phyloP scores from a whole-genome alignment of 1,139 yeast species.

The Hyphopichia khmerensis region DNA sequence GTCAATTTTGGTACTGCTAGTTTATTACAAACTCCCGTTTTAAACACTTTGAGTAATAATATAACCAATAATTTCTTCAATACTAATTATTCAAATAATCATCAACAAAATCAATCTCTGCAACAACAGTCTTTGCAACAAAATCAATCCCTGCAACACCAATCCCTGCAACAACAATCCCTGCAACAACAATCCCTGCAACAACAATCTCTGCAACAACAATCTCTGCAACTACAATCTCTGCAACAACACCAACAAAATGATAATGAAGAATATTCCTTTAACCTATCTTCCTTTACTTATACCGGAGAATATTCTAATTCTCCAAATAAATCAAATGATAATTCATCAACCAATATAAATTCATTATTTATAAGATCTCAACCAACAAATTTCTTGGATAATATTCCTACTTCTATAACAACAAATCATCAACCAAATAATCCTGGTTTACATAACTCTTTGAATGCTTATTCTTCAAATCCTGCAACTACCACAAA shows the following conservation, averaged over 20 bases:
- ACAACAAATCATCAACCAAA: slow-evolving; percentile 10
- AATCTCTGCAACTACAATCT: background rate
- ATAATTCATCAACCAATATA: slow-evolving; percentile 20
- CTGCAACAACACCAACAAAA: background rate
- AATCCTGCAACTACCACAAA: slow-evolving; percentile 42
- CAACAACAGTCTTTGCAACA: background rate
- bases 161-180: background rate
- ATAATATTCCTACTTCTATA: slow-evolving; percentile 5
- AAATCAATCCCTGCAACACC: background rate
- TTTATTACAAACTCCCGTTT: slow-evolving; percentile 31
- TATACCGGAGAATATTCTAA: slow-evolving; percentile 13
- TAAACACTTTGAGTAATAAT: slow-evolving; percentile 28
- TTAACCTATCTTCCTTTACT: slow-evolving; percentile 37
- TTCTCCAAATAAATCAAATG: slow-evolving; percentile 7
- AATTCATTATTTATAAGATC: slow-evolving; percentile 19
- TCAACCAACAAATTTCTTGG: slow-evolving; percentile 13
- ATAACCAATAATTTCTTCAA: slow-evolving; percentile 37
- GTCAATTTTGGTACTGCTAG: slow-evolving; percentile 11
- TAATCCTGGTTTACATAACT: slow-evolving; percentile 24
- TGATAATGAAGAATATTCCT: slow-evolving; percentile 18
- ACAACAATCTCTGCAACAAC: background rate
- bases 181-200: background rate
- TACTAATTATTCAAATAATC: slow-evolving; percentile 20
- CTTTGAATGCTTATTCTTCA: slow-evolving; percentile 29
- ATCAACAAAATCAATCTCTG: background rate